Percentiles rank a stretch among this genome's conserved stretches.
Evolutionary conservation across 495 filamentous ascomycete species (phyloP).

Genomic region (Penicillium coprophilum): DNA sequence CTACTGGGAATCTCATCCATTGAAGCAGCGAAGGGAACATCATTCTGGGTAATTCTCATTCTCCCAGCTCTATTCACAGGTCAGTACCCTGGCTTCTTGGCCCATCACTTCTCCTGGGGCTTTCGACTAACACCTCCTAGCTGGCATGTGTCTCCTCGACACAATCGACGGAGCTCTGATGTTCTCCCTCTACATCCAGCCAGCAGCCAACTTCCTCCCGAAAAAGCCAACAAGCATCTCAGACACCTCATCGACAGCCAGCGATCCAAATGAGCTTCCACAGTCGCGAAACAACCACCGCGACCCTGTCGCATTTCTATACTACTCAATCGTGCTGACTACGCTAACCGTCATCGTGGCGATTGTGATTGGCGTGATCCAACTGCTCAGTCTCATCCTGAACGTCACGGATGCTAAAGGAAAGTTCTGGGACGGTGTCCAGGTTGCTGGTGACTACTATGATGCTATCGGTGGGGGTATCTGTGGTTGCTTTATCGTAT

Average conservation of each 20-base stretch:
- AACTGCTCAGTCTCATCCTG: slow-evolving; percentile 72
- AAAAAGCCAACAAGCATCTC: slow-evolving; percentile 25
- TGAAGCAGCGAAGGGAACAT: slow-evolving; percentile 79
- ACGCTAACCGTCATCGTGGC: slow-evolving; percentile 85
- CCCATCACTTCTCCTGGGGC: too few species aligned
- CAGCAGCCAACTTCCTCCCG: slow-evolving; percentile 46
- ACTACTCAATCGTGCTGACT: slow-evolving; percentile 91
- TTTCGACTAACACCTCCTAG: slow-evolving; percentile 29
- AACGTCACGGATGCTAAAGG: slow-evolving; percentile 73
- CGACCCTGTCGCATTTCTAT: slow-evolving; percentile 82
- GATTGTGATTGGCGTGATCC: slow-evolving; percentile 79
- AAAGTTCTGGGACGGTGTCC: slow-evolving; percentile 83
- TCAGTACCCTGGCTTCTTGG: slow-evolving; percentile 30
- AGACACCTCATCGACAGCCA: slow-evolving; percentile 16
- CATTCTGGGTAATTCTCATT: slow-evolving; percentile 91
- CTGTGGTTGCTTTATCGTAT: slow-evolving; percentile 76
- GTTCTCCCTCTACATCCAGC: slow-evolving; percentile 86
- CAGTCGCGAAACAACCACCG: slow-evolving; percentile 43
- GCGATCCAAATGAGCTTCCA: slow-evolving; percentile 24
- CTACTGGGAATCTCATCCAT: slow-evolving; percentile 86
- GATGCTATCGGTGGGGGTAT: slow-evolving; percentile 85
- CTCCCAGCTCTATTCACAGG: slow-evolving; percentile 89
- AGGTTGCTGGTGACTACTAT: slow-evolving; percentile 72
- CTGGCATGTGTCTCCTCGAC: slow-evolving; percentile 88
- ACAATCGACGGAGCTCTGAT: slow-evolving; percentile 91